Evolutionary conservation across 164 flowering plant genomes (phyloP), one percentile per base, ranked within the genome.

Genomic region (Cinnamomum micranthum): DNA sequence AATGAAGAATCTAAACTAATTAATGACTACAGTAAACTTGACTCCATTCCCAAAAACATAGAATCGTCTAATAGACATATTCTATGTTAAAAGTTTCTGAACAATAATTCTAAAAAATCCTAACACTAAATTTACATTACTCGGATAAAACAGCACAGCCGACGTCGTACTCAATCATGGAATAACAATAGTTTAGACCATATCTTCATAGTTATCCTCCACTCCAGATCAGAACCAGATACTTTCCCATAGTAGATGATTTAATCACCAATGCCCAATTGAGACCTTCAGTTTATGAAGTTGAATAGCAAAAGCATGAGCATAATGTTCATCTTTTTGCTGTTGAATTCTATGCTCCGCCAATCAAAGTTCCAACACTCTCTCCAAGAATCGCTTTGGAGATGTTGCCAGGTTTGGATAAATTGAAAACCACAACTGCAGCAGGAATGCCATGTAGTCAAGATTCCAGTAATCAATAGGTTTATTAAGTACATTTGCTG

Each of bases 371-470:
- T 23, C 99, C 99, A n/a, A 95, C 98, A 65, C 80, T 85, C 82
- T 95, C 95, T 66, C 99, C 99, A 76, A 68, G 75, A 73, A 93
- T 91, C 52, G 98, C 99, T 81, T 82, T 92, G 6, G 95, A 72
- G 65, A 95, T 92, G 85, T 93, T 93, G 19, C 98, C 99, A 3
- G 90, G 89, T 79, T 90, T 86, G 58, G 77, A 77, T 68, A 95
- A 78, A 78, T 95, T 93, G 88, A 95, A 95, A 64, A 95, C 99
- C 28, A 95, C 98, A 81, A 95, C 98, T 95, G 95, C 87, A 86
- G 4, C 69, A 62, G 24, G 55, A 71, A 73, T 65, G 27, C 69
- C 9, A 50, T 55, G 35, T 14, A 60, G 71, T 52, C 28, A 31
- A 55, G 60, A 55, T 20, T 55, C n/a, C 2, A 15, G 19, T 15